Base-by-base conservation (phyloP, 768 basidiomycete species). In the Zangia roseola region DNA sequence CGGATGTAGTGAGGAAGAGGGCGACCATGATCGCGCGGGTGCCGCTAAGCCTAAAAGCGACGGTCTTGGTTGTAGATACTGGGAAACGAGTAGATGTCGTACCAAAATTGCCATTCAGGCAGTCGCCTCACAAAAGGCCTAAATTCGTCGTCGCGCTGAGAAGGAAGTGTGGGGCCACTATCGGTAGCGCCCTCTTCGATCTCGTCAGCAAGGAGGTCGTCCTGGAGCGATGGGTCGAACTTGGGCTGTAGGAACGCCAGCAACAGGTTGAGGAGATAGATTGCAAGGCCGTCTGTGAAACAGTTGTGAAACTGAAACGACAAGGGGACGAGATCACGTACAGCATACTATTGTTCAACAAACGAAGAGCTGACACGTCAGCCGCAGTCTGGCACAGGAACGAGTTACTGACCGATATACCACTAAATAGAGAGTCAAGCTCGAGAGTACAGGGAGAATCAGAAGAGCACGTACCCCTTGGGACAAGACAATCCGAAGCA, bases 91-190 rank as follows among this genome's bases (percentile, higher is more conserved):
- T 6, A 7, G 6, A 35, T 2, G n/a, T 23, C 78, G 57, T 56
- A 91, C 92, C 93, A 95, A 69, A 94, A 94, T 65, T 94, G 89
- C 91, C 93, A 95, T 72, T 95, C 93, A 28, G 97, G 97, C 54
- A 99, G 72, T 47, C 97, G 76, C 56, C 97, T 77, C 49, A 99
- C 94, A 68, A 99, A 99, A 6, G 97, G 97, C 52, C 94, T 76
- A 71, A 99, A 98, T 63, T 99, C 97, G 55, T 97, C 97, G 63
- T 99, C 95, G 42, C 83, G 71, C 72, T 83, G 58, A 13, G 74
- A 74, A 10, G 88, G 89, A 21, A 90, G 76, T 2, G 84, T 77
- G 33, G 73, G 71, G 4, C 76, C 76, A 5, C 65, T 65, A 24
- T 77, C 80, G n/a, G 76, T 75, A 2, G 86, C 89, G 17, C 94